Evolutionary conservation across 1,139 yeast species (phyloP).

Genomic region (Pichia sp.): DNA sequence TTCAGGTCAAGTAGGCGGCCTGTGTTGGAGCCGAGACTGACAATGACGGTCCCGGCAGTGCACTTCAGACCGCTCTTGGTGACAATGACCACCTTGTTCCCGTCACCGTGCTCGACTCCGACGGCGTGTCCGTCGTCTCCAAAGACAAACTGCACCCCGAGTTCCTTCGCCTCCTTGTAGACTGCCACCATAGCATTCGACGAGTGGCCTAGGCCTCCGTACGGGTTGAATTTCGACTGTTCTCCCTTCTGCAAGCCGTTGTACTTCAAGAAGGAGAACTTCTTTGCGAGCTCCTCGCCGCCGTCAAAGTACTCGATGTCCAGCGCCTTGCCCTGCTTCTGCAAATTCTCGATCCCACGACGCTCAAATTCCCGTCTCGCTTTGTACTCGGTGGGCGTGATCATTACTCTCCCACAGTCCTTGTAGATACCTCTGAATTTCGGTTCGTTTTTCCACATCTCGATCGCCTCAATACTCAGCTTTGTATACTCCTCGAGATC

Average conservation of each 20-base stretch:
- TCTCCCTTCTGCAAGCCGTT: conserved; percentile 27
- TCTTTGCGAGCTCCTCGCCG: conserved; percentile 30
- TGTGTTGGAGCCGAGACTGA: conserved; percentile 36
- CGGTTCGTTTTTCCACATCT: conserved; percentile 35
- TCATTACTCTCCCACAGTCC: conserved; percentile 37
- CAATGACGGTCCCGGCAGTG: conserved; percentile 33
- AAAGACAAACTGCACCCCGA: conserved; percentile 34
- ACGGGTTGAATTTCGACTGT: conserved; percentile 32
- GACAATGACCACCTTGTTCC: conserved; percentile 23
- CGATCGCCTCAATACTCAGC: conserved; percentile 37
- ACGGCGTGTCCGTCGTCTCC: conserved; percentile 32
- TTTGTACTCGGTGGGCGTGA: conserved; percentile 28
- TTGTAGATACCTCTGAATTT: conserved; percentile 33
- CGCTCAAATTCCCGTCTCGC: conserved; percentile 36
- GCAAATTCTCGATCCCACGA: conserved; percentile 34
- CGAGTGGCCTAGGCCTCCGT: conserved; percentile 36
- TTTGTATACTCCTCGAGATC: conserved; percentile 33
- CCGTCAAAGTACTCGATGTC: conserved; percentile 30
- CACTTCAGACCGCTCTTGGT: conserved; percentile 27
- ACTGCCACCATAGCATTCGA: conserved; percentile 32
- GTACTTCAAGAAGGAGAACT: conserved; percentile 30
- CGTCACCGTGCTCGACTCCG: conserved; percentile 9
- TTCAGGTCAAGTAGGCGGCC: conserved; percentile 33
- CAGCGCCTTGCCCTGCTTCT: conserved; percentile 33
- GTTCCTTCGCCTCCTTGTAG: conserved; percentile 24